phyloP scores from a whole-genome alignment of 2,329 filamentous ascomycete genomes.

The Neocucurbitaria cava region DNA sequence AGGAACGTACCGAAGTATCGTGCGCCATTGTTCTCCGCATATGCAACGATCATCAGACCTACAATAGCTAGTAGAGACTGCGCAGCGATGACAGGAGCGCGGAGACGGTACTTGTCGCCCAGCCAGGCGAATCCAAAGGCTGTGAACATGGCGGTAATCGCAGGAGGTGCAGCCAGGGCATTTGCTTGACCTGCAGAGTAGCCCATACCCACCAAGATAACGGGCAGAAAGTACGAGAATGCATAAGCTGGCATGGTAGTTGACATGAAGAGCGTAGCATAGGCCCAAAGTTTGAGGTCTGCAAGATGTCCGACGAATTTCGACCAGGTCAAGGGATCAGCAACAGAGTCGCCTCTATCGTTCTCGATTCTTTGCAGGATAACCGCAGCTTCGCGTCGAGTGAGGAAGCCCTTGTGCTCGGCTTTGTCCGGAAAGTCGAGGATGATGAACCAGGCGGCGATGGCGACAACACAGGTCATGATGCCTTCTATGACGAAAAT shows the following conservation, averaged over 20 bases:
- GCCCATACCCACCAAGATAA: constrained; percentile 36
- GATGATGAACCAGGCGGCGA: constrained; percentile 34
- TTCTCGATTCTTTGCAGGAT: constrained; percentile 32
- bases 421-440: constrained; percentile 39
- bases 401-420: constrained; percentile 30
- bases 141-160: constrained; percentile 26
- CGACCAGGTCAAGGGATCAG: constrained; percentile 27
- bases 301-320: constrained; percentile 24
- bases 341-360: constrained; percentile 33
- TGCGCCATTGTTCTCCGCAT: constrained; percentile 24
- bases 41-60: constrained; percentile 36
- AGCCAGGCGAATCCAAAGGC: constrained; percentile 34
- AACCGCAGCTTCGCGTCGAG: constrained; percentile 18
- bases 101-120: constrained; percentile 32
- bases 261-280: constrained; percentile 31
- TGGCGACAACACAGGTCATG: constrained; percentile 33
- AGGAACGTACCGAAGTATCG: constrained; percentile 39
- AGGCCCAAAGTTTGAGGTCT: constrained; percentile 34
- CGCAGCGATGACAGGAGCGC: constrained; percentile 30
- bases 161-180: constrained; percentile 33
- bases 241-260: constrained; percentile 34
- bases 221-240: constrained; percentile 35
- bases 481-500: constrained; percentile 41
- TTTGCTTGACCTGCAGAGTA: constrained; percentile 24
- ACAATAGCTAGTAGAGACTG: constrained; percentile 28